Evolutionary conservation across 345 rosid genomes (phyloP).

Genomic region (Salix exigua): DNA sequence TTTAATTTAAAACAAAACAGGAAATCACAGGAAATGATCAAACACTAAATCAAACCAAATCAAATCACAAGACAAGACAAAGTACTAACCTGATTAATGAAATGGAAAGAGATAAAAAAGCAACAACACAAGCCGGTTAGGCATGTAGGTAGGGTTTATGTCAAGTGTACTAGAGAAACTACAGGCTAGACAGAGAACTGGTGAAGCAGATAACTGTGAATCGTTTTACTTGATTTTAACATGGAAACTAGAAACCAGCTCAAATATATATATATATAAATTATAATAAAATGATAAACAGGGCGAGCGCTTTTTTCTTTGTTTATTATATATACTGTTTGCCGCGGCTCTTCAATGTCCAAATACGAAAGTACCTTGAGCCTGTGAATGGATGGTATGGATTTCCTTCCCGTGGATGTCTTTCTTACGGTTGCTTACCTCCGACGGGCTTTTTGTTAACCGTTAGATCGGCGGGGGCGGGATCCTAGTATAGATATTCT

Average conservation of each 20-base stretch:
- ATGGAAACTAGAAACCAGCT: not conserved
- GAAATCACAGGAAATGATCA: not conserved
- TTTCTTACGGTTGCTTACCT: too few species aligned
- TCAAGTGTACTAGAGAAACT: not conserved
- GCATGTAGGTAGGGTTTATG: not conserved
- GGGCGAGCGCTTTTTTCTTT: not conserved
- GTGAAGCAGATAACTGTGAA: not conserved
- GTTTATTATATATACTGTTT: constrained; percentile 2
- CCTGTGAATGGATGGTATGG: not conserved
- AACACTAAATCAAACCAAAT: not conserved
- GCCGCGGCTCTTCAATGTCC: constrained; percentile 5
- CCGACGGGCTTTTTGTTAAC: too few species aligned
- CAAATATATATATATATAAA: not conserved
- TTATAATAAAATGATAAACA: not conserved
- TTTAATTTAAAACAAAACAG: not conserved
- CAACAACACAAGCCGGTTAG: not conserved
- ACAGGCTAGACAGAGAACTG: not conserved
- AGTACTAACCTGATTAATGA: not conserved
- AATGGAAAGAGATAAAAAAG: not conserved
- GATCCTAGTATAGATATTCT: too few species aligned
- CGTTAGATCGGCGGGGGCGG: too few species aligned
- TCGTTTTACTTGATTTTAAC: not conserved
- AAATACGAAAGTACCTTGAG: not conserved
- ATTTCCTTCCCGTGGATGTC: not conserved
- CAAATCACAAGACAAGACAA: not conserved